phyloP scores from a whole-genome alignment of 345 rosid species.

The Draba incana region DNA sequence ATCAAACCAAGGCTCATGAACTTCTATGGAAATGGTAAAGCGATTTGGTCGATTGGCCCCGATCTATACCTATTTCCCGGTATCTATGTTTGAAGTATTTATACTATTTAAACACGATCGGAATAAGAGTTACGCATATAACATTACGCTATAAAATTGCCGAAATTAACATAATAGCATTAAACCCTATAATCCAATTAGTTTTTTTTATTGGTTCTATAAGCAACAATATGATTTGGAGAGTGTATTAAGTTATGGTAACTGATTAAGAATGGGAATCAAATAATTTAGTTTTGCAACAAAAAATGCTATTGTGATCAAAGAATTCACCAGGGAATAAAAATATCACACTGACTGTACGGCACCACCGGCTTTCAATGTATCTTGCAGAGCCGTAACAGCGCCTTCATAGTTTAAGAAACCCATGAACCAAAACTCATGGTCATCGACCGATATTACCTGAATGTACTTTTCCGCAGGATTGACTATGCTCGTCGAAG shows the following conservation, averaged over 20 bases:
- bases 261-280: slow-evolving; percentile 16
- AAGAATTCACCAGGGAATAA: slow-evolving; percentile 29
- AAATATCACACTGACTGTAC: slow-evolving; percentile 45
- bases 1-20: slow-evolving; percentile 39
- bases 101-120: slow-evolving; percentile 4
- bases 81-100: slow-evolving; percentile 23
- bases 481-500: slow-evolving; percentile 56
- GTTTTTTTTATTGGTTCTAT: background rate
- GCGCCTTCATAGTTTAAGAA: slow-evolving; percentile 58
- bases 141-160: background rate
- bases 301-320: slow-evolving; percentile 2
- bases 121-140: slow-evolving; percentile 14
- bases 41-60: slow-evolving; percentile 32
- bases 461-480: slow-evolving; percentile 66
- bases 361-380: slow-evolving; percentile 40
- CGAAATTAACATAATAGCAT: background rate
- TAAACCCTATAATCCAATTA: background rate
- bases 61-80: background rate
- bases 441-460: slow-evolving; percentile 60
- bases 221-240: slow-evolving; percentile 10
- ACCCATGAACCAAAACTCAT: slow-evolving; percentile 78
- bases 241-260: slow-evolving; percentile 5
- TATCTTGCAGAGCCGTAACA: slow-evolving; percentile 48
- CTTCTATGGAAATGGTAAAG: slow-evolving; percentile 51
- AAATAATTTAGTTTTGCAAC: slow-evolving; percentile 18